Percentiles rank a stretch among this genome's conserved stretches.
Conservation (phyloP, 768 basidiomycete genomes). For the Thelephora aurantiotincta region DNA sequence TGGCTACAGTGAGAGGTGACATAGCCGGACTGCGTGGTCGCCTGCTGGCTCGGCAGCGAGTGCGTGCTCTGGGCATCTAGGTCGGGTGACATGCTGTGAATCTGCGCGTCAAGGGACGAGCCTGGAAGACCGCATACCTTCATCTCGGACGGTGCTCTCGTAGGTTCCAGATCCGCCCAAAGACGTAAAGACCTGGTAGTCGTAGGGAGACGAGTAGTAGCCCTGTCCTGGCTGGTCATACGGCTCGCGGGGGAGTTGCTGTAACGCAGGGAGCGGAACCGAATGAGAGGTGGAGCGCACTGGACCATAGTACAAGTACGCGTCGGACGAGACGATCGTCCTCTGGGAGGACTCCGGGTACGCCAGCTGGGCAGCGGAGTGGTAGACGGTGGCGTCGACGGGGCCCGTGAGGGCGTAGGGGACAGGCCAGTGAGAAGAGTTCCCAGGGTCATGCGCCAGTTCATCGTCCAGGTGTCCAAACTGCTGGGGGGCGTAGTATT, state of each 20-base stretch:
- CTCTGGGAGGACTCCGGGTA: slow-evolving; percentile 20
- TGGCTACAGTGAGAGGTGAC: too few relatives aligned
- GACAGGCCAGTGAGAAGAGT: slow-evolving; percentile 1
- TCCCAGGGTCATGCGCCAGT: not conserved
- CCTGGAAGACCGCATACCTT: too few relatives aligned
- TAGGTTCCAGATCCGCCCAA: not conserved
- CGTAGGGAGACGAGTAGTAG: not conserved
- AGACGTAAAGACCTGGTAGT: slow-evolving; percentile 3
- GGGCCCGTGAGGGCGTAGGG: slow-evolving; percentile 1
- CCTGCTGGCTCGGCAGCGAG: too few relatives aligned
- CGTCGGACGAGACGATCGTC: slow-evolving; percentile 13
- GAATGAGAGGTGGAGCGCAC: too few relatives aligned
- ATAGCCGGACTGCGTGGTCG: too few relatives aligned
- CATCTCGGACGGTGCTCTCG: too few relatives aligned
- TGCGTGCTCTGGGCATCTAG: too few relatives aligned
- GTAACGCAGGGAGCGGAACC: too few relatives aligned
- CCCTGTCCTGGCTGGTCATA: not conserved
- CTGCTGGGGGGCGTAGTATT: not conserved
- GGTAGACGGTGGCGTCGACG: not conserved
- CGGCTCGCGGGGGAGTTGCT: not conserved
- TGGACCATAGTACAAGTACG: slow-evolving; percentile 5
- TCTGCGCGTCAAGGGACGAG: too few relatives aligned
- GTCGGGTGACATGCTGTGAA: too few relatives aligned
- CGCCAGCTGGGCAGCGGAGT: not conserved
- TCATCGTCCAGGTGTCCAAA: not conserved